Evolutionary conservation across 2,329 filamentous ascomycete genomes (phyloP), one percentile per base, ranked within the genome.

Genomic region (Colletotrichum noveboracense): DNA sequence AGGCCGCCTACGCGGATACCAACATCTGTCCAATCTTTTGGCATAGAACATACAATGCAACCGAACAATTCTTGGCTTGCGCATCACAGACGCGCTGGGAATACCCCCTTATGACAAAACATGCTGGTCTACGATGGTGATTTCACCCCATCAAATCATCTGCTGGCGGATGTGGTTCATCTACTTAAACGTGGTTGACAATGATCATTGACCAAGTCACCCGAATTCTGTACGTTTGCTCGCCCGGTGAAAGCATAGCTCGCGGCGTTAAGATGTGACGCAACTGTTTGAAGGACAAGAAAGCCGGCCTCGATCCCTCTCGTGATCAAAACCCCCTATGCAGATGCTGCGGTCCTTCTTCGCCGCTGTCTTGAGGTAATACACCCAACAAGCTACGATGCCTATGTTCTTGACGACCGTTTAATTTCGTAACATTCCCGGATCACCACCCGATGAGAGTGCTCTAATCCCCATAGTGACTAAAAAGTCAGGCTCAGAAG

Each of bases 61-160:
- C 26, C 26, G 26, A 26, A 26, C 26, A 26, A 26, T 26, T 5
- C 26, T 26, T 38, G 16, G 36, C 3, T 18, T 38, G 16, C 36
- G 16, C 9, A 5, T 9, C 7, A 3, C 5, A 21, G 43, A 48
- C 43, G 43, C 43, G n/a, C n/a, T 12, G 1, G 10, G 3, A 12
- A 48, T 3, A 1, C 1, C 1, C 43, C 18, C 2, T 48, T 4
- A 13, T 48, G 2, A 5, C n/a, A 21, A 48, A 4, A 21, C 43
- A 1, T 0, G 1, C 0, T 48, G 10, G 6, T 21, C 1, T 7
- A 48, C 0, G n/a, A 21, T 21, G 2, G 18, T 0, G 0, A 48
- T 48, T 48, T 7, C 6, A 3, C 0, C 3, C 0, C 3, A 12
- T 48, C 9, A 13, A 48, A 48, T 13, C 2, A 21, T 48, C 6